Evolutionary conservation across 2,329 filamentous ascomycete species (phyloP).

Genomic region (Ophidiomyces ophidiicola): DNA sequence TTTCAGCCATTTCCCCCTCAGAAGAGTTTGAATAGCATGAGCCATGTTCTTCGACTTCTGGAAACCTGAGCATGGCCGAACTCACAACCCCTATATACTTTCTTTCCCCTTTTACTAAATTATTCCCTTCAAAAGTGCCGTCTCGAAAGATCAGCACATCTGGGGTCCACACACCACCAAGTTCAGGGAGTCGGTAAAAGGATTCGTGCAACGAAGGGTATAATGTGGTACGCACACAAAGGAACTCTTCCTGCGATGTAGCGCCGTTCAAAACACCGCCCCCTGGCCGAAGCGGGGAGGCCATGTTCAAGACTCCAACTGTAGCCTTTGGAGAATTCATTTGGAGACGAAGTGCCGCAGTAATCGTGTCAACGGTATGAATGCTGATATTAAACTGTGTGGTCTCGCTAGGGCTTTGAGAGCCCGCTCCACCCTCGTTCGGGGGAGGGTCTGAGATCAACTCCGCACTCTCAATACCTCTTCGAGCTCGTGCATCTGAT

Average conservation of each 20-base stretch:
- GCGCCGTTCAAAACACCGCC: conserved; percentile 11
- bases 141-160: conserved; percentile 10
- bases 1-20: conserved; percentile 6
- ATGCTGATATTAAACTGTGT: background rate
- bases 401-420: background rate
- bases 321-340: background rate
- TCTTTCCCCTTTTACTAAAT: conserved; percentile 8
- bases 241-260: conserved; percentile 12
- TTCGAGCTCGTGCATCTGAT: conserved; percentile 6
- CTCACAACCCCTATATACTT: conserved; percentile 10
- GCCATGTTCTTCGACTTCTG: conserved; percentile 5
- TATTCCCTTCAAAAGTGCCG: background rate
- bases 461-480: conserved; percentile 7
- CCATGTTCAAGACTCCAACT: conserved; percentile 11
- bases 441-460: conserved; percentile 8
- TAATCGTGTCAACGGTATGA: conserved; percentile 6
- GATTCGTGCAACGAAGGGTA: conserved; percentile 10
- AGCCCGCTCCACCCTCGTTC: background rate
- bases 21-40: conserved; percentile 1
- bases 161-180: conserved; percentile 10
- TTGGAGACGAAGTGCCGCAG: background rate
- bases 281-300: conserved; percentile 8
- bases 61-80: conserved; percentile 11
- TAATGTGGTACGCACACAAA: conserved; percentile 10
- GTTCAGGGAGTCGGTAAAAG: conserved; percentile 11